phyloP scores from a whole-genome alignment of 2,329 filamentous ascomycete species.

The Hypomyces rosellus region DNA sequence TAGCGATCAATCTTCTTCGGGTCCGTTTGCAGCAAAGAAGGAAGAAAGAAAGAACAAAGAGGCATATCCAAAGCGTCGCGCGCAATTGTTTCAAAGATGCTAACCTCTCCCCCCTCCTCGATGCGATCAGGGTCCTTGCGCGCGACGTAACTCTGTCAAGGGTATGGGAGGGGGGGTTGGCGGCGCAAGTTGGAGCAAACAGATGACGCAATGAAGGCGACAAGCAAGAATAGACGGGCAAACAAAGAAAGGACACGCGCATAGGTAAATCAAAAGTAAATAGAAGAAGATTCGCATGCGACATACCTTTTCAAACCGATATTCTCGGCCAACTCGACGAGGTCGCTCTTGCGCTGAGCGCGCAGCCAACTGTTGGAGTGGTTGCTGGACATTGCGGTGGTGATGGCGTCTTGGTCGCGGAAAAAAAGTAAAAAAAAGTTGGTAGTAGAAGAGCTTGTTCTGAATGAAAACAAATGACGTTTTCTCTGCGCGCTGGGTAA shows the following conservation, averaged over 20 bases:
- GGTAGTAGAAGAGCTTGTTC: background rate
- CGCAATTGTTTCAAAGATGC: too few species aligned
- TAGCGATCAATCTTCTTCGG: too few species aligned
- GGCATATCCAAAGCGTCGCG: too few species aligned
- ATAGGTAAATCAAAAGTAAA: constrained; percentile 1
- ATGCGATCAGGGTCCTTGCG: background rate
- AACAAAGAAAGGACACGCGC: background rate
- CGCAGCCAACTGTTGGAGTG: constrained; percentile 63
- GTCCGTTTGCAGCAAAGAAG: too few species aligned
- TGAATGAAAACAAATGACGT: background rate
- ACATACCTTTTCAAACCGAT: constrained; percentile 69
- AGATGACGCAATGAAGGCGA: constrained; percentile 7
- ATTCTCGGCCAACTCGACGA: constrained; percentile 65
- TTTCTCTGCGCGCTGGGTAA: background rate
- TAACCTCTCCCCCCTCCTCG: background rate
- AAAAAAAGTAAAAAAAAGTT: too few species aligned
- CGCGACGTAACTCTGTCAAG: background rate
- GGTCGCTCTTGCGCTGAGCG: constrained; percentile 74
- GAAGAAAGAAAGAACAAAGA: too few species aligned
- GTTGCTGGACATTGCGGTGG: constrained; percentile 18
- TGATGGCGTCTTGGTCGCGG: background rate
- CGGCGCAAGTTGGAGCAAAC: background rate
- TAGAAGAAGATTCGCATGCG: constrained; percentile 1
- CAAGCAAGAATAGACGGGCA: background rate
- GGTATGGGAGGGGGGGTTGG: background rate